Evolutionary conservation across 306 rosid species (phyloP).

Genomic region (Rubus parviflorus): DNA sequence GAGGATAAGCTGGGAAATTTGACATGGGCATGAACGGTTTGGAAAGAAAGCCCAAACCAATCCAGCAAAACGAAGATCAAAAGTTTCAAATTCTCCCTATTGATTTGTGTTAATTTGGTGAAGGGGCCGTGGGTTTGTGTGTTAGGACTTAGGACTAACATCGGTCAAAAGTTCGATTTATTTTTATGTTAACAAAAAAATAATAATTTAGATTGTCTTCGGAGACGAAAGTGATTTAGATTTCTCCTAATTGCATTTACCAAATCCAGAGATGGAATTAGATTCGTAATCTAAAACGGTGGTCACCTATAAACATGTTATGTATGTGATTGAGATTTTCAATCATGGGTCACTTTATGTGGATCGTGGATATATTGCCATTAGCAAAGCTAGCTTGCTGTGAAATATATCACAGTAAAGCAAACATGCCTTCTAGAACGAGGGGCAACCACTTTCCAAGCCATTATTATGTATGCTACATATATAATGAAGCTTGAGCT

Average conservation of each 20-base stretch:
- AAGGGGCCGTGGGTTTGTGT: not conserved
- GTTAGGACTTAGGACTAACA: not conserved
- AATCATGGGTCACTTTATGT: not conserved
- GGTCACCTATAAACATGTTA: no score
- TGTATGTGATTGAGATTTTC: no score
- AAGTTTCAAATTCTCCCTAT: no score
- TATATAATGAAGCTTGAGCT: not conserved
- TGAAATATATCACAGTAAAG: not conserved
- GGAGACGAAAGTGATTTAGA: no score
- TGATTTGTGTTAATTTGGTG: not conserved
- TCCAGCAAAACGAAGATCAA: not conserved
- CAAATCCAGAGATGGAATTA: no score
- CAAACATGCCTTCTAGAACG: not conserved
- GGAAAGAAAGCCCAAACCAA: not conserved
- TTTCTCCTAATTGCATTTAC: no score
- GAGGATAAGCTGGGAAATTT: not conserved
- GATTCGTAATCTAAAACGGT: no score
- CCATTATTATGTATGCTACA: not conserved
- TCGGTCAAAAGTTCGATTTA: no score
- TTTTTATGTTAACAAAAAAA: no score
- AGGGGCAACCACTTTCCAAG: constrained; percentile 19
- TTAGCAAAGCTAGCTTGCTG: not conserved
- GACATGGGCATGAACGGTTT: not conserved
- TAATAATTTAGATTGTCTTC: no score
- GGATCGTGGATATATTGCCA: not conserved